Evolutionary conservation across 371 early-diverging fungal genomes (phyloP), one percentile per base, ranked within the genome.

Genomic region (Sporodiniella umbellata): DNA sequence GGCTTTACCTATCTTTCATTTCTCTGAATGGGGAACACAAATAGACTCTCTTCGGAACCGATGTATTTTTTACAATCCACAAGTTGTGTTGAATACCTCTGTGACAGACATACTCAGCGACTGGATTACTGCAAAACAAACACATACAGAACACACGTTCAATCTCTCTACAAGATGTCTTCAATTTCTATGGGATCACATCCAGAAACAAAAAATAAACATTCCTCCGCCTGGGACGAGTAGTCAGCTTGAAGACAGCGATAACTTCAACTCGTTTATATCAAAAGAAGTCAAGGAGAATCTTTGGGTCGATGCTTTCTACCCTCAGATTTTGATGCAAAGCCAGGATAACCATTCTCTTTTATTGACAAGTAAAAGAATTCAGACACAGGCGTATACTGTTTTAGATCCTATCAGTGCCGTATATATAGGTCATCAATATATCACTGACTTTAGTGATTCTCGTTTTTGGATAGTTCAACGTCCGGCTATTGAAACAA

Each of bases 321-420:
- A 85, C 47, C 85, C 87, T 0, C 88, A 88, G 50, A 64, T 88
- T 30, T 77, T 54, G 53, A 78, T 64, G 62, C 83, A 68, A 61
- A 78, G 50, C 58, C 45, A 64, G 11, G 51, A 52, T 14, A 51
- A 43, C 35, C 58, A 62, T 40, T 14, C 46, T 5, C 69, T 84
- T 3, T 46, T 88, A 10, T 53, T 86, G 8, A 79, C 78, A 2
- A 81, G 83, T 10, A 80, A 84, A 35, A 54, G 66, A 8, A 78
- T 80, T 55, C 78, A 80, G 35, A 38, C 84, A 8, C 75, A 80
- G 25, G 63, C 66, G 0, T 60, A 84, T 45, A 43, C 44, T 12
- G 76, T 88, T 24, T 45, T 84, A 82, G 53, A 68, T 75, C 8
- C 69, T 92, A 8, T 78, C 64, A 15, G 62, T 91, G 22, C 54